A percentile compares a stretch with the other conserved stretches of the same genome.
These are phyloP conservation scores for Amanita muscaria DNA, from an alignment of 768 basidiomycete species.

Conservation along the genomic window DNA sequence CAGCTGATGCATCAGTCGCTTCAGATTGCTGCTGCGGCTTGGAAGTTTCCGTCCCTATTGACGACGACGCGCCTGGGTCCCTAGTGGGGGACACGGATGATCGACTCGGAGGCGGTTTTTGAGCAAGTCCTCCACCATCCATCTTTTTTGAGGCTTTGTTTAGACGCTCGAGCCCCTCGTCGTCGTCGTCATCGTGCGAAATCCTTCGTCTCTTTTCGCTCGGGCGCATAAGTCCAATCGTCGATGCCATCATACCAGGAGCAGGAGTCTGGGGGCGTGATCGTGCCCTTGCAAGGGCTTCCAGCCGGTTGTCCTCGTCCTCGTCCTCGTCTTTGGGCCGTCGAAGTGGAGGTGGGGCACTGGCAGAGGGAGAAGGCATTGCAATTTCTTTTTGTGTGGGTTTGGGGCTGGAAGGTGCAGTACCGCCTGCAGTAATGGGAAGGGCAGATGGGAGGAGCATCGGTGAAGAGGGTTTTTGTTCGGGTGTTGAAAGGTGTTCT, in stretches of 20 bases:
- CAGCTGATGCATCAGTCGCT: background rate
- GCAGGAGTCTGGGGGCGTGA: conserved; percentile 31
- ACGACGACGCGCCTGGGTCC: background rate
- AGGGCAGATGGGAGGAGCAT: conserved; percentile 11
- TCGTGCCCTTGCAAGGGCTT: conserved; percentile 38
- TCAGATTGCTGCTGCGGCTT: background rate
- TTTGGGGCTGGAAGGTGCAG: conserved; percentile 23
- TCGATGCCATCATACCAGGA: conserved; percentile 24
- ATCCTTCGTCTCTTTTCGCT: conserved; percentile 65
- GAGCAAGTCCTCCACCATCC: conserved; percentile 33
- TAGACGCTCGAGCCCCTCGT: conserved; percentile 55
- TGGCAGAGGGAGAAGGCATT: conserved; percentile 19
- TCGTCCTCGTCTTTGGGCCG: conserved; percentile 30
- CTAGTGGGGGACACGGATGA: background rate
- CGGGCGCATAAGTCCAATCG: conserved; percentile 39
- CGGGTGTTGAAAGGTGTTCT: background rate
- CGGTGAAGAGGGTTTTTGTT: conserved; percentile 3
- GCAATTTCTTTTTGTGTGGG: conserved; percentile 28
- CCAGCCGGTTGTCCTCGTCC: conserved; percentile 53
- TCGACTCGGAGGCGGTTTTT: conserved; percentile 27
- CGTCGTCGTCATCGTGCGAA: conserved; percentile 69
- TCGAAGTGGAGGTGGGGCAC: conserved; percentile 37
- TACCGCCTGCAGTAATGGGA: conserved; percentile 9
- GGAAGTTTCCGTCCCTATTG: too few relatives aligned
- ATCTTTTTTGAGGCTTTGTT: conserved; percentile 50